Evolutionary conservation across 208 protist species (phyloP).

Genomic region (Porcisia deanei): DNA sequence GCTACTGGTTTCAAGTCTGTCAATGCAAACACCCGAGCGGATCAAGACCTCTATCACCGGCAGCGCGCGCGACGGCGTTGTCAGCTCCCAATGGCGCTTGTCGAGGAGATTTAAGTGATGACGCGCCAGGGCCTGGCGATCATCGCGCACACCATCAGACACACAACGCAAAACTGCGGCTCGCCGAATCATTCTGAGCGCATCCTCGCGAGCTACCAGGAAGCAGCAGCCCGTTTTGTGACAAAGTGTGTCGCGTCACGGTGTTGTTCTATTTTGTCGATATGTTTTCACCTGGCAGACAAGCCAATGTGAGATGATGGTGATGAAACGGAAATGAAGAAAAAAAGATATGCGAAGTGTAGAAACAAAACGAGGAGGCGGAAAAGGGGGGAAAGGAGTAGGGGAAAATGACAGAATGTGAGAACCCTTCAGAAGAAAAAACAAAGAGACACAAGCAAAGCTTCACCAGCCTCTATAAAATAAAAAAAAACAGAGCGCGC

Average conservation of each 20-base stretch:
- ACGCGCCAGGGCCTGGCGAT: conserved; percentile 26
- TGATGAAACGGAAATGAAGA: background rate
- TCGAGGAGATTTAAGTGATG: conserved; percentile 47
- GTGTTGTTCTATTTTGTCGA: background rate
- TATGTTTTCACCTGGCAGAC: background rate
- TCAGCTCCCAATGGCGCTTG: conserved; percentile 56
- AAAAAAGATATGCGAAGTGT: background rate
- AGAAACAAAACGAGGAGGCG: too few relatives aligned
- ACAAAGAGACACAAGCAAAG: background rate
- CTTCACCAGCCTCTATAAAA: background rate
- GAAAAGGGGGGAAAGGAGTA: background rate
- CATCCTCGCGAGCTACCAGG: conserved; percentile 11
- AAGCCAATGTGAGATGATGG: background rate
- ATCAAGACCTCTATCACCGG: conserved; percentile 52
- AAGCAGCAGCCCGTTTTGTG: background rate
- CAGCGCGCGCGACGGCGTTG: conserved; percentile 64
- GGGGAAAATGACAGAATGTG: background rate
- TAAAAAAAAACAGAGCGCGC: background rate
- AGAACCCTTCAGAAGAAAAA: too few relatives aligned
- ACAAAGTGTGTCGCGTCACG: background rate
- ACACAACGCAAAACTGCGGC: conserved; percentile 15
- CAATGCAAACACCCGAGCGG: conserved; percentile 54
- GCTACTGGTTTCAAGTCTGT: conserved; percentile 49
- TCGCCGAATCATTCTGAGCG: conserved; percentile 13
- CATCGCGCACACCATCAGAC: conserved; percentile 17